Evolutionary conservation across 2,329 filamentous ascomycete genomes (phyloP).

Genomic region (Aureobasidium subglaciale): DNA sequence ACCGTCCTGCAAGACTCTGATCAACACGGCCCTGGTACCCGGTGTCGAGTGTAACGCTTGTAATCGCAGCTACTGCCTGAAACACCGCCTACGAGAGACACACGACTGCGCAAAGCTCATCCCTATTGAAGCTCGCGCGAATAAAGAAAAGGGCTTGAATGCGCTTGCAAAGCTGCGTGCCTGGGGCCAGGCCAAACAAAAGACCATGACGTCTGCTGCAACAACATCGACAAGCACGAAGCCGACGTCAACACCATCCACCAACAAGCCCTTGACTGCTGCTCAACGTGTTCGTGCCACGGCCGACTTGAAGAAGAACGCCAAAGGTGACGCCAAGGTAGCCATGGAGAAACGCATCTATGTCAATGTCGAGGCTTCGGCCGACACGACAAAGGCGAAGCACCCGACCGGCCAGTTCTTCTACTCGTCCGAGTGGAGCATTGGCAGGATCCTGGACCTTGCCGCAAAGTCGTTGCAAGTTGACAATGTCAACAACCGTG

Average conservation of each 20-base stretch:
- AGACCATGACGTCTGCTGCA: constrained; percentile 20
- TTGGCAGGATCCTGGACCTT: constrained; percentile 73
- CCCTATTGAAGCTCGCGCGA: constrained; percentile 49
- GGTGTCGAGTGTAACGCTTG: constrained; percentile 66
- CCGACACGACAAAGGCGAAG: constrained; percentile 75
- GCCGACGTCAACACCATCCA: neutral
- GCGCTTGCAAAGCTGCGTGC: constrained; percentile 71
- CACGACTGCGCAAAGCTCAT: constrained; percentile 75
- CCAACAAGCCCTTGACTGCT: constrained; percentile 43
- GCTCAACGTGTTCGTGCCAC: constrained; percentile 61
- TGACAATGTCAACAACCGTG: constrained; percentile 76
- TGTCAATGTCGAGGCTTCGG: constrained; percentile 81
- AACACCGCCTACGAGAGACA: constrained; percentile 69
- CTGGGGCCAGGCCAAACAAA: constrained; percentile 67
- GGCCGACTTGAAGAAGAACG: constrained; percentile 73
- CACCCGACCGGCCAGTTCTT: constrained; percentile 57
- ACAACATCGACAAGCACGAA: neutral
- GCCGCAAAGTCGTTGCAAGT: constrained; percentile 72
- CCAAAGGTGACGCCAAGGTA: constrained; percentile 83
- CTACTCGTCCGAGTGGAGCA: constrained; percentile 67
- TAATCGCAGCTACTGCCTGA: constrained; percentile 68
- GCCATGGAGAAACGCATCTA: constrained; percentile 81
- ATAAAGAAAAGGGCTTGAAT: constrained; percentile 58
- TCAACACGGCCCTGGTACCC: constrained; percentile 61
- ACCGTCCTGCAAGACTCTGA: constrained; percentile 59